Percentiles rank a stretch among this genome's conserved stretches.
Conservation (phyloP, 2,329 filamentous ascomycete genomes). For the Microascus cirrosus region DNA sequence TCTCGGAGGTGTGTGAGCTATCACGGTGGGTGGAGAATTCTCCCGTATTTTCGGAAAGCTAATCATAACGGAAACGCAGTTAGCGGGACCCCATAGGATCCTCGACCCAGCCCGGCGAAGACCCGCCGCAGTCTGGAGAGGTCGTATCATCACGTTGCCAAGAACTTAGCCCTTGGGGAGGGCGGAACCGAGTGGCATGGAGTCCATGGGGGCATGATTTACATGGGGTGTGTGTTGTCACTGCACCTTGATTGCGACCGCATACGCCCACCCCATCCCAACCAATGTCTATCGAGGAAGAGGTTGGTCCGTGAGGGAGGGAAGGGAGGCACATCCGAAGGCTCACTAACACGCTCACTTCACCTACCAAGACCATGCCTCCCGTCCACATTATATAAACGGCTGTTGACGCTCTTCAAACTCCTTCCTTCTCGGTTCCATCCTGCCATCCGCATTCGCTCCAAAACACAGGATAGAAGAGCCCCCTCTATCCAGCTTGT, state of each 20-base stretch:
- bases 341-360: not conserved
- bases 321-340: not conserved
- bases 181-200: not conserved
- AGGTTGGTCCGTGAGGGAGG: not conserved
- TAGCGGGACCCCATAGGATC: too few relatives aligned
- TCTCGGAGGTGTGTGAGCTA: too few relatives aligned
- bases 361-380: not conserved
- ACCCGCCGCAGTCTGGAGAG: not conserved
- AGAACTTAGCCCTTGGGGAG: not conserved
- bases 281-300: not conserved
- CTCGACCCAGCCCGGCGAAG: too few relatives aligned
- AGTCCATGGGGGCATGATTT: not conserved
- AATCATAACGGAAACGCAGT: too few relatives aligned
- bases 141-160: not conserved
- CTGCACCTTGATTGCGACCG: not conserved
- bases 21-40: too few relatives aligned
- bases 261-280: not conserved
- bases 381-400: conserved; percentile 1
- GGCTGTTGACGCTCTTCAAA: not conserved
- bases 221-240: not conserved
- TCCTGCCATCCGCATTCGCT: not conserved
- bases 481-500: not conserved
- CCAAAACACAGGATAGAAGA: not conserved
- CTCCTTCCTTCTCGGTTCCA: not conserved
- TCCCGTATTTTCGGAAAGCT: too few relatives aligned